Conservation (phyloP, 768 basidiomycete species). For the Myochromella boudieri region DNA sequence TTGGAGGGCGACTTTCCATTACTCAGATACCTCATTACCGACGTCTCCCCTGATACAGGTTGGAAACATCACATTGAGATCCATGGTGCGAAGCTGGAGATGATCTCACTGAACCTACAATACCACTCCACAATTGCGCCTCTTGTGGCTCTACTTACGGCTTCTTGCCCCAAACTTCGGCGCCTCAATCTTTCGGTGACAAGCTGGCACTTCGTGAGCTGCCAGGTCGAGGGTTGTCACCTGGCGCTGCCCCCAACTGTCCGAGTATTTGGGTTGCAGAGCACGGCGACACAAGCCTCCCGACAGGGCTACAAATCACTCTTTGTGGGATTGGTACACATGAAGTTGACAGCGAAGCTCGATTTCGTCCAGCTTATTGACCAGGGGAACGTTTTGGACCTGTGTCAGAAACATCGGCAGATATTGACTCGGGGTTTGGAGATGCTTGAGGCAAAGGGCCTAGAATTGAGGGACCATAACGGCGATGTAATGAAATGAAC, state of each 20-base stretch:
- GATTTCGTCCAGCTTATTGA: conserved; percentile 14
- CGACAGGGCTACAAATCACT: conserved; percentile 4
- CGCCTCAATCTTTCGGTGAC: conserved; percentile 15
- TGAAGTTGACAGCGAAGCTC: conserved; percentile 6
- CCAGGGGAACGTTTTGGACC: conserved; percentile 9
- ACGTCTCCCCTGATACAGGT: neutral
- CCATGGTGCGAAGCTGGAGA: conserved; percentile 13
- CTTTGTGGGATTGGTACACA: conserved; percentile 1
- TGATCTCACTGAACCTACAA: conserved; percentile 6
- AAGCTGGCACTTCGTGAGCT: conserved; percentile 4
- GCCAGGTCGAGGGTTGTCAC: neutral
- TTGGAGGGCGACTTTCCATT: conserved; percentile 6
- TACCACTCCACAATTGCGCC: neutral
- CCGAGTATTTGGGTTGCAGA: conserved; percentile 16
- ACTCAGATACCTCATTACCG: conserved; percentile 12
- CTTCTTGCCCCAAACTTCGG: conserved; percentile 11
- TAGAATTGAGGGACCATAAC: conserved; percentile 16
- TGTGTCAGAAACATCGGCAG: conserved; percentile 11
- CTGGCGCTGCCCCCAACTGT: conserved; percentile 11
- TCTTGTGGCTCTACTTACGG: neutral
- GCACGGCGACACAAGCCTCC: conserved; percentile 6
- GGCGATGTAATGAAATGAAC: conserved; percentile 10
- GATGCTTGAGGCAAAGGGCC: conserved; percentile 6
- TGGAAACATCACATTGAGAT: conserved; percentile 7
- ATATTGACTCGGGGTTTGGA: conserved; percentile 3